Evolutionary conservation across 176 grass and related monocot species (phyloP), one percentile per base, ranked within the genome.

Genomic region (Hordeum marinum): DNA sequence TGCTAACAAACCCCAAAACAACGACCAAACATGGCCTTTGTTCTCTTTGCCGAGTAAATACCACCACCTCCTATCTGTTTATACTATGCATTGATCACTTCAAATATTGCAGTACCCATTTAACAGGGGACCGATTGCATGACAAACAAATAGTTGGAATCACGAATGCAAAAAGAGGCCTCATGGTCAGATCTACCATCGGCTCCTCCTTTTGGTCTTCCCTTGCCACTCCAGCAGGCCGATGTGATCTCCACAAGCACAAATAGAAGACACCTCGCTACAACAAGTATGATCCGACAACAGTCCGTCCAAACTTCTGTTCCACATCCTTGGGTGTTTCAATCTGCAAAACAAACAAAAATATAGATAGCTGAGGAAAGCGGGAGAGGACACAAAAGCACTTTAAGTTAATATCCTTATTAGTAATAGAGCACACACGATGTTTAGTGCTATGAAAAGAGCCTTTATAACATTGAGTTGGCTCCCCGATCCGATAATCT

Each of bases 401-500:
- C 32, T n/a, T n/a, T 2, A 85, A 75, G 1, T 15, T 79, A 78
- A 32, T 65, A 20, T 74, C 75, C 11, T 21, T 0, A 77, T n/a
- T n/a, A n/a, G 60, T 58, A 84, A 76, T 41, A 17, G 80, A 54
- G 66, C 41, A 90, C 91, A 60, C 85, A 95, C 96, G 24, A 91
- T 93, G 27, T 98, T 98, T 50, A 98, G 68, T 58, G 93, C 96
- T 87, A 90, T 98, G 88, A 98, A 98, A 58, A 98, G 93, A 82
- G 93, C 93, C 58, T 95, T 95, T 37, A 98, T 87, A n/a, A 94
- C 91, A 80, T 95, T 98, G 80, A 95, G 93, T 5, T 91, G 96
- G 80, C 90, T 98, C 81, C 93, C 95, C n/a, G 96, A 98, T 69
- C 96, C 93, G 85, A 98, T 93, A 77, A 98, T 95, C 91, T 95